Conservation (phyloP, 345 rosid species). For the Populus ilicifolia region DNA sequence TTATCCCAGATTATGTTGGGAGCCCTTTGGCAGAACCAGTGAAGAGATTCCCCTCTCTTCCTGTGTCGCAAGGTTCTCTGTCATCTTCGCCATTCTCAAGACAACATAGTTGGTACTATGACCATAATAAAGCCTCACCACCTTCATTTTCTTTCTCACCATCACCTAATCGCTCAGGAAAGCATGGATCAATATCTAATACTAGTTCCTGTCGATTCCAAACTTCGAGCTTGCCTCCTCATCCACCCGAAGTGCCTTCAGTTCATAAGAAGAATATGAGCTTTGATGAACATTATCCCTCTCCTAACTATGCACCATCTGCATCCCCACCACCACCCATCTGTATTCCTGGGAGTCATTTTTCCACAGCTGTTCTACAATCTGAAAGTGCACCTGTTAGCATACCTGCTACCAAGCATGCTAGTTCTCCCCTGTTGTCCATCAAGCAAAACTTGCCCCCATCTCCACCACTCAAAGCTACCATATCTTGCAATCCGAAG, state of each 20-base stretch:
- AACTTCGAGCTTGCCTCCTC: constrained; percentile 49
- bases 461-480: constrained; percentile 49
- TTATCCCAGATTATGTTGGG: constrained; percentile 90
- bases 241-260: constrained; percentile 50
- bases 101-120: constrained; percentile 87
- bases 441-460: constrained; percentile 52
- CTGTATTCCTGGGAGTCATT: constrained; percentile 40
- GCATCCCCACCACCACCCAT: constrained; percentile 72
- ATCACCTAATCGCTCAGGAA: constrained; percentile 74
- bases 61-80: constrained; percentile 66
- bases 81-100: constrained; percentile 74
- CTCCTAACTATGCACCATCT: constrained; percentile 61
- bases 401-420: constrained; percentile 44
- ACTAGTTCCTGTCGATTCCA: constrained; percentile 40
- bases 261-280: constrained; percentile 42
- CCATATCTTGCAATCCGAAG: constrained; percentile 38
- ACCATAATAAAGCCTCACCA: constrained; percentile 58
- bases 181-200: constrained; percentile 50
- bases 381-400: constrained; percentile 90
- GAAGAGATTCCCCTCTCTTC: constrained; percentile 73
- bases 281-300: constrained; percentile 55
- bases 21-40: constrained; percentile 91
- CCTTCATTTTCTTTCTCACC: constrained; percentile 72
- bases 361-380: constrained; percentile 40
- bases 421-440: constrained; percentile 35